phyloP scores from a whole-genome alignment of 192 early-diverging fungal species.

The Coemansia sp. region DNA sequence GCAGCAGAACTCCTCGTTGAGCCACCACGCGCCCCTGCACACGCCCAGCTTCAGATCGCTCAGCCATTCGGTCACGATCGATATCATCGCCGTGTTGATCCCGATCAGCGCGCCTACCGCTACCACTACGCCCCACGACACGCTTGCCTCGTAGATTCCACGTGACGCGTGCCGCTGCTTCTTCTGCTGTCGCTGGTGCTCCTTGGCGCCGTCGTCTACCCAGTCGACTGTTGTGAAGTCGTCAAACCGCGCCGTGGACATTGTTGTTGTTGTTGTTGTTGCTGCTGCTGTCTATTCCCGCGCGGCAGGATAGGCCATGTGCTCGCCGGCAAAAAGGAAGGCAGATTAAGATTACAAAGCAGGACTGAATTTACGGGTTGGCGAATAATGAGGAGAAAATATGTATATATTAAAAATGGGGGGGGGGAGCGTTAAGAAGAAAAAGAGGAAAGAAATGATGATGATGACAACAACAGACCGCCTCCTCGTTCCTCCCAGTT shows the following conservation, averaged over 20 bases:
- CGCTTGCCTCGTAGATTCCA: slow-evolving; percentile 62
- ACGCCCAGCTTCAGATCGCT: slow-evolving; percentile 85
- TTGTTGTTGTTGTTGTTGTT: background rate
- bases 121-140: slow-evolving; percentile 84
- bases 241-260: slow-evolving; percentile 46
- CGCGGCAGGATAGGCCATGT: background rate
- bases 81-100: slow-evolving; percentile 82
- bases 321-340: background rate
- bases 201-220: slow-evolving; percentile 60
- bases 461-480: too few relatives aligned
- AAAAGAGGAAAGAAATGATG: background rate
- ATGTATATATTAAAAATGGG: background rate
- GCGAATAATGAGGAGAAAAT: background rate
- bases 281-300: too few relatives aligned
- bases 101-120: slow-evolving; percentile 81
- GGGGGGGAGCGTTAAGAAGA: background rate
- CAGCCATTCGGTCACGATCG: slow-evolving; percentile 88
- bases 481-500: too few relatives aligned
- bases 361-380: background rate
- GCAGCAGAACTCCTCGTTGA: slow-evolving; percentile 93
- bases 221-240: slow-evolving; percentile 71
- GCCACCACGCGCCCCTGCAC: slow-evolving; percentile 82
- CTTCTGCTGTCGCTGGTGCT: slow-evolving; percentile 42
- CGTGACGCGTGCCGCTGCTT: slow-evolving; percentile 32
- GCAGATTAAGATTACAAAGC: background rate